Base-by-base conservation (phyloP, 495 filamentous ascomycete species). In the Podospora tetraspora region DNA sequence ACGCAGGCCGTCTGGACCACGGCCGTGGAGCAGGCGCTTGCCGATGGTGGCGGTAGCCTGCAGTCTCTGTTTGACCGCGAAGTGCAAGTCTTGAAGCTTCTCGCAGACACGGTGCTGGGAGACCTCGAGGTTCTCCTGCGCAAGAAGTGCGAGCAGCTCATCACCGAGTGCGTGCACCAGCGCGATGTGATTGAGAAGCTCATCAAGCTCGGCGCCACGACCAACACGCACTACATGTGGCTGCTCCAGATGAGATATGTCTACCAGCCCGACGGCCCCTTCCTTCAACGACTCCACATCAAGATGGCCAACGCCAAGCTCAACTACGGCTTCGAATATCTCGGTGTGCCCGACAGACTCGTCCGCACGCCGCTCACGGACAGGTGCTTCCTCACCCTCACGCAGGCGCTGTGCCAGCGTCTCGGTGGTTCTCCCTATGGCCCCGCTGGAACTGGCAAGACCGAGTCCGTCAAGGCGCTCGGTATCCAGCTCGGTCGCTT, bases 391-490 rank as follows among this genome's bases (percentile, higher is more conserved):
- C 86, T 98, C 60, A 99, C 95, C 11, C 86, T 98, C 30, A 98
- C 93, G 22, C 95, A 98, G 82, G 95, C 95, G 7, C 85, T 98
- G 57, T 96, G 91, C 75, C 95, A 99, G 75, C 87, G 93, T 74
- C 87, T 99, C 57, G 95, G 95, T 79, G 95, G 95, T 59, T 99
- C 95, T 59, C 95, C 95, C 3, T 99, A 99, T 74, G 95, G 95
- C 29, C 95, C 95, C 56, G 95, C 95, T 57, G 95, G 95, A 82
- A 99, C 95, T n/a, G 95, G 95, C 76, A 99, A 99, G 79, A 99
- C 95, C 0, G 95, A 99, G 74, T 98, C 95, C 0, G 95, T 99
- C 73, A 99, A 99, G 79, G 95, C 95, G 29, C 85, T 99, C 30
- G 95, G 95, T 82, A 86, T 97, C 4, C 93, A 99, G 76, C 89